Evolutionary conservation across 441 rosid genomes (phyloP), one percentile per base, ranked within the genome.

Genomic region (Croton setiger): DNA sequence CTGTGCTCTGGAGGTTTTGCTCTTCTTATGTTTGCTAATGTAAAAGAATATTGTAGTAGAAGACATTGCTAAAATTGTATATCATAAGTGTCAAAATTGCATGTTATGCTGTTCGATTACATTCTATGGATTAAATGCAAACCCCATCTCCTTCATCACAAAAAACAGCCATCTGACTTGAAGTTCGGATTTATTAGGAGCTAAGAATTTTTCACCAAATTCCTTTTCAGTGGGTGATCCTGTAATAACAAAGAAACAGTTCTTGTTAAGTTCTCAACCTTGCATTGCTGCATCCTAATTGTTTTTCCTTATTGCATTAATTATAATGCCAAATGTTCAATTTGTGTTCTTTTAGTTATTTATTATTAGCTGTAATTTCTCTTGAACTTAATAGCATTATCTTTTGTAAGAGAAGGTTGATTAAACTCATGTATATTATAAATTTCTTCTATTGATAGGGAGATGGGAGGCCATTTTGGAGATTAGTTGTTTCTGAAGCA

Each of bases 381-480:
- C 47, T 45, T 41, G 14, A 9, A 58, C 39, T 18, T 49, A n/a
- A 9, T 27, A 27, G 31, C 31, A 27, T 27, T 27, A 27, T 27
- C 31, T 27, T 27, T 27, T 27, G 31, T 27, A 27, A 27, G 31
- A 27, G 61, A 41, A 75, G 20, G 62, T 71, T 44, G 33, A 44
- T 27, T 71, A 64, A 74, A 66, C 23, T 60, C 47, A 13, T 17
- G 73, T 49, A 51, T 23, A 15, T 52, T 13, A 14, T 37, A 44
- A 66, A 52, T 27, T 57, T 56, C 60, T 64, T 39, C 63, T 64
- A 31, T 72, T 72, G 58, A 75, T 72, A 92, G 98, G 98, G 96
- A 66, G 96, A 93, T 81, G 98, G 93, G 59, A 88, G 84, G 80
- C 93, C 97, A n/a, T 93, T 93, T 64, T 90, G 98, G 98, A 90